Evolutionary conservation across 805 yeast species (phyloP), one percentile per base, ranked within the genome.

Genomic region (Sugiyamaella valdiviana): DNA sequence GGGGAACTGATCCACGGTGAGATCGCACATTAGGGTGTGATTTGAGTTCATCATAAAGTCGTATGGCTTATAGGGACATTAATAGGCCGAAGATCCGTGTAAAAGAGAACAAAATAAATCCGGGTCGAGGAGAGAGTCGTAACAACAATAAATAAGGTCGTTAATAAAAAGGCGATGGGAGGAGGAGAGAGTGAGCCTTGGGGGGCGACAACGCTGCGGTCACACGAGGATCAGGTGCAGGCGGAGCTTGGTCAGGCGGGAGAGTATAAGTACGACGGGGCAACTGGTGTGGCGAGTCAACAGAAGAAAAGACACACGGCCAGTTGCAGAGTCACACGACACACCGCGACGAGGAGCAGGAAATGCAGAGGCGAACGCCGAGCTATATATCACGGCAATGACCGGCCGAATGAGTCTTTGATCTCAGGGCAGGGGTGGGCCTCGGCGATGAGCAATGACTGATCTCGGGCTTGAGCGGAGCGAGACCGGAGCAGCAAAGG

Each of bases 81-180:
- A 14, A 38, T 38, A 26, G 32, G 32, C 32, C 9, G n/a, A 22
- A n/a, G 20, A 35, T 17, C 19, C 6, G 40, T 12, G 21, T 37
- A 12, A 15, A 37, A 37, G 21, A 16, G 6, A 36, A 36, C 6
- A 16, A 36, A 36, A 36, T 12, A 37, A 21, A n/a, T n/a, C n/a
- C n/a, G n/a, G n/a, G n/a, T n/a, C n/a, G n/a, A n/a, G n/a, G 6
- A 19, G n/a, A 12, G n/a, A 6, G 23, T 19, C 21, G 40, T 20
- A 39, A 39, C 42, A 39, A 39, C 42, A 39, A 39, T 39, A 39
- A 39, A 39, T 39, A 39, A 17, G 24, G 42, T 39, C 42, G 42
- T 39, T n/a, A 39, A 17, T 39, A 19, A 16, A 19, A 39, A 17
- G 26, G 14, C 6, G 42, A 20, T 19, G 24, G 12, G 9, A 36